Percentiles rank a stretch among this genome's conserved stretches.
These are phyloP conservation scores for Ceratobasidium sp. DNA, from an alignment of 1,284 basidiomycete species.

Conservation along the genomic window DNA sequence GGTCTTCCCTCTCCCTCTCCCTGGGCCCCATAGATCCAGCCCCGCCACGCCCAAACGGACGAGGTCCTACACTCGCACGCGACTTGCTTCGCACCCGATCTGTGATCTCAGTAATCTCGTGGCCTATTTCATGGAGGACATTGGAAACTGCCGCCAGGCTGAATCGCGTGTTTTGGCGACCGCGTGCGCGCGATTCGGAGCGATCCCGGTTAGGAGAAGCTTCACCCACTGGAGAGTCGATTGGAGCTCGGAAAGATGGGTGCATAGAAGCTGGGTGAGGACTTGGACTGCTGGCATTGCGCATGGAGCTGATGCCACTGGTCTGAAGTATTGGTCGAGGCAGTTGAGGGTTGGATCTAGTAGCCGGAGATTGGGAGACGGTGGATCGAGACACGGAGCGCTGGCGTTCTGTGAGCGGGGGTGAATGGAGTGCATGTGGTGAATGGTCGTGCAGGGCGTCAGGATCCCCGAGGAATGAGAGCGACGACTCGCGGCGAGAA, in stretches of 20 bases:
- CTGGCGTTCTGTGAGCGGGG: constrained; percentile 18
- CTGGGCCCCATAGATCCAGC: neutral
- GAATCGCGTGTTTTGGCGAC: constrained; percentile 44
- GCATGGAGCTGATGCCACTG: neutral
- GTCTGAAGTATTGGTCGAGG: constrained; percentile 28
- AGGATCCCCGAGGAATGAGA: neutral
- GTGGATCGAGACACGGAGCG: constrained; percentile 23
- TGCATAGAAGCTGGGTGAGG: constrained; percentile 22
- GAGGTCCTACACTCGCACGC: constrained; percentile 3
- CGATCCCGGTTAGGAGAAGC: constrained; percentile 28
- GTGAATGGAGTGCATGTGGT: neutral
- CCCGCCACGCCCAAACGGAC: constrained; percentile 21
- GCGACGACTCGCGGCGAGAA: constrained; percentile 15
- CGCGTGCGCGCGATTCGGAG: constrained; percentile 26
- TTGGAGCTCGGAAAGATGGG: constrained; percentile 4
- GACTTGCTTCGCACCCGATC: constrained; percentile 36
- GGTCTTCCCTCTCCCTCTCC: neutral
- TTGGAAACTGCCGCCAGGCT: constrained; percentile 47
- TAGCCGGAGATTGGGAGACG: constrained; percentile 6
- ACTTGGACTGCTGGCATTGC: constrained; percentile 1
- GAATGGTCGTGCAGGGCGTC: neutral
- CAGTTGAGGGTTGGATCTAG: neutral
- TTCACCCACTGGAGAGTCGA: constrained; percentile 40
- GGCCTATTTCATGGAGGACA: constrained; percentile 49
- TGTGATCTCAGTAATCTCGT: constrained; percentile 48